Evolutionary conservation across 495 filamentous ascomycete genomes (phyloP).

Genomic region (Aspergillus olivimuriae): DNA sequence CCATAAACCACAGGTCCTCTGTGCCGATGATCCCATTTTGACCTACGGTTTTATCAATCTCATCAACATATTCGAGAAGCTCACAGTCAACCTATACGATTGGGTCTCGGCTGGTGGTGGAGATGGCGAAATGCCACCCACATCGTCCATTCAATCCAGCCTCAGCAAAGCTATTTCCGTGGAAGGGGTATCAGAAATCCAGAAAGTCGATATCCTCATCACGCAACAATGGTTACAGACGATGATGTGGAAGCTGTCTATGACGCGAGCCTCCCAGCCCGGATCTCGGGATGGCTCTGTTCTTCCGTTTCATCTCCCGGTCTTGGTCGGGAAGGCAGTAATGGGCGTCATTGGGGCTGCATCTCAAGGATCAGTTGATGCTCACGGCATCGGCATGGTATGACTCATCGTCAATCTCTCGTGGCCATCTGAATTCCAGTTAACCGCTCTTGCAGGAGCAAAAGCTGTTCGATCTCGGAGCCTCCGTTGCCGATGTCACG

Average conservation of each 20-base stretch:
- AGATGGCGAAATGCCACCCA: constrained; percentile 33
- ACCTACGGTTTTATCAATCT: constrained; percentile 49
- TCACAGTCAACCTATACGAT: constrained; percentile 37
- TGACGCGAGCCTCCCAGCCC: constrained; percentile 46
- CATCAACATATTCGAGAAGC: constrained; percentile 45
- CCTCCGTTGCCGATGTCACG: constrained; percentile 32
- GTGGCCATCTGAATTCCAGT: background rate
- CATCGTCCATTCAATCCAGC: constrained; percentile 33
- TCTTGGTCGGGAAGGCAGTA: constrained; percentile 49
- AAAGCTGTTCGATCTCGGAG: constrained; percentile 36
- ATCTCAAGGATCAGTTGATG: constrained; percentile 47
- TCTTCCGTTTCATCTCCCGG: constrained; percentile 53
- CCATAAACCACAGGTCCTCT: constrained; percentile 40
- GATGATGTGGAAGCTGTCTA: constrained; percentile 56
- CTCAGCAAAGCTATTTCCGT: constrained; percentile 33
- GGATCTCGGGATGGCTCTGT: constrained; percentile 37
- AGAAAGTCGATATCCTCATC: constrained; percentile 55
- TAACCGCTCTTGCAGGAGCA: constrained; percentile 25
- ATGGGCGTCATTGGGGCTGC: constrained; percentile 47
- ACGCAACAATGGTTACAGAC: constrained; percentile 58
- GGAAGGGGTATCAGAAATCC: constrained; percentile 46
- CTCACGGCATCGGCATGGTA: constrained; percentile 61
- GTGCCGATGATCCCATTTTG: constrained; percentile 39
- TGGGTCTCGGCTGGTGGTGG: constrained; percentile 36
- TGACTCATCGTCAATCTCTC: constrained; percentile 9